phyloP scores from a whole-genome alignment of 2,329 filamentous ascomycete genomes.

The Penicillium sp. region DNA sequence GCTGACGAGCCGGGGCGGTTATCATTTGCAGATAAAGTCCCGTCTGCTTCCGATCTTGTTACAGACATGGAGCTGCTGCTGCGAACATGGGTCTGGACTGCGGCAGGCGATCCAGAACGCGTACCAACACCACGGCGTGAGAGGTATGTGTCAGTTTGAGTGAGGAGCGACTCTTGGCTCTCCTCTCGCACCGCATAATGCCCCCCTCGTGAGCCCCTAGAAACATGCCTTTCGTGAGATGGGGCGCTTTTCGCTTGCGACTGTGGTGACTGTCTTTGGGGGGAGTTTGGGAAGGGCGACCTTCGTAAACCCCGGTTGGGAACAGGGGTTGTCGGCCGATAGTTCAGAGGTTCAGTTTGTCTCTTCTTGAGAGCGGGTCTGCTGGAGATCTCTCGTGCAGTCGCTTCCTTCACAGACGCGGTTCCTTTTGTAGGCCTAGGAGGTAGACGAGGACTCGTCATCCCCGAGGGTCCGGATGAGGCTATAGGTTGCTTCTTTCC shows the following conservation, averaged over 20 bases:
- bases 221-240: constrained; percentile 13
- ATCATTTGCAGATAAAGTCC: constrained; percentile 32
- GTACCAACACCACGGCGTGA: constrained; percentile 36
- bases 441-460: constrained; percentile 3
- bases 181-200: constrained; percentile 40
- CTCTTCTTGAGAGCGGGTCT: constrained; percentile 10
- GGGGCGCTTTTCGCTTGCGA: constrained; percentile 22
- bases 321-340: constrained; percentile 21
- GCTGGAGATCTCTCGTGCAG: constrained; percentile 9
- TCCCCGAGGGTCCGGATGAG: constrained; percentile 7
- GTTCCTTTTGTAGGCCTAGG: constrained; percentile 21
- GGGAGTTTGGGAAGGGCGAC: constrained; percentile 26
- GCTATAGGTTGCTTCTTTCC: constrained; percentile 20
- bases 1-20: constrained; percentile 30
- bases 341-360: constrained; percentile 9
- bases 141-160: constrained; percentile 46
- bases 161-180: constrained; percentile 40
- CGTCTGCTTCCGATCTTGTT: constrained; percentile 43
- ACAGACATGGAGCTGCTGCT: constrained; percentile 45
- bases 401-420: constrained; percentile 16
- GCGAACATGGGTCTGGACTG: constrained; percentile 41
- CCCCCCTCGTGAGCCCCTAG: constrained; percentile 24
- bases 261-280: constrained; percentile 21
- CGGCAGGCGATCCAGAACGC: constrained; percentile 39
- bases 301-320: constrained; percentile 32